Percentiles rank a stretch among this genome's conserved stretches.
These are phyloP conservation scores for Vachellia pachyceras DNA, from an alignment of 306 rosid genomes.

Conservation along the genomic window DNA sequence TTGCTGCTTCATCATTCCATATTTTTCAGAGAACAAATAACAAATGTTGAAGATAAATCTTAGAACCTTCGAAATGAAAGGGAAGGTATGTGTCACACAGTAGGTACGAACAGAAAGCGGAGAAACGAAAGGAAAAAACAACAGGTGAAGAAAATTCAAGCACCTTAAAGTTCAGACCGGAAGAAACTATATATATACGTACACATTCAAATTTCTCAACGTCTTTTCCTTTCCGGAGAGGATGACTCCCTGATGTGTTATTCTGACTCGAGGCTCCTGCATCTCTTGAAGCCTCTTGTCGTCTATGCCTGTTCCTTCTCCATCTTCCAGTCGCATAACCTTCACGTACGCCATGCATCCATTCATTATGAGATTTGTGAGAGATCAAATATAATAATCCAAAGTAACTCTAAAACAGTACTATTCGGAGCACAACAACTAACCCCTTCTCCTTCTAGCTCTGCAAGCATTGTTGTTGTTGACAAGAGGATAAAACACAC, in stretches of 20 bases:
- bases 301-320: background rate
- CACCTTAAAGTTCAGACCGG: background rate
- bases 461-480: background rate
- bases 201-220: background rate
- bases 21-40: background rate
- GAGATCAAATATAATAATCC: background rate
- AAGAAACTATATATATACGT: background rate
- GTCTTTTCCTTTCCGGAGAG: background rate
- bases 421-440: background rate
- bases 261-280: background rate
- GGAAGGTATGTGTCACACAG: background rate
- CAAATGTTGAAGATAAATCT: background rate
- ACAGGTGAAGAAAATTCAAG: background rate
- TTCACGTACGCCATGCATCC: background rate
- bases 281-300: background rate
- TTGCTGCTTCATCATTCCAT: background rate
- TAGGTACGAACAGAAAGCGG: background rate
- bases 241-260: background rate
- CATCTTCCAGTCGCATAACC: background rate
- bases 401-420: background rate
- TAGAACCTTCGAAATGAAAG: background rate
- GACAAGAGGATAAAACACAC: constrained; percentile 29
- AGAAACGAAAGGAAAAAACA: background rate
- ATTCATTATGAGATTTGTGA: background rate
- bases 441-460: background rate